Evolutionary conservation across 208 protist genomes (phyloP), one percentile per base, ranked within the genome.

Genomic region (Naegleria lovaniensis): DNA sequence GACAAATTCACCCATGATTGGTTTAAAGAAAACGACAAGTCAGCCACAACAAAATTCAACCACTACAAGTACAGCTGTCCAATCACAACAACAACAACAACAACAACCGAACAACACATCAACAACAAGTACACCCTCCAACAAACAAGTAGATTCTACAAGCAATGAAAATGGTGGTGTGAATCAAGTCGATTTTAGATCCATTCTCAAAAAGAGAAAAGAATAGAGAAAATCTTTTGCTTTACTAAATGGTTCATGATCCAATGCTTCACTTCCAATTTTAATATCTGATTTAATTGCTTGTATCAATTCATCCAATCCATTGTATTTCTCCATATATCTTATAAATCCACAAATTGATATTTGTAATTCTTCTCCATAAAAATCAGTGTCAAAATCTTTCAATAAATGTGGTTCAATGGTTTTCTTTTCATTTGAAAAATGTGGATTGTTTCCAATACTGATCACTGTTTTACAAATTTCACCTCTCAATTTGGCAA

Each of bases 381-480:
- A 93, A 83, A 93, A 93, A 90, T 93, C 92, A 15, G 22, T 19
- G 0, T 90, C 88, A 92, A 93, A 93, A 16, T 92, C 88, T 59
- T 92, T 55, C 11, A 93, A 29, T 25, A 93, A 90, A 67, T 93
- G 90, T 52, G 88, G 87, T 88, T 93, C 83, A 85, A 88, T 84
- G n/a, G 52, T 79, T 22, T 88, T 39, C 33, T 91, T 92, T 51
- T 90, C 6, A 90, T 93, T 92, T 75, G 90, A 52, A 89, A 92
- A 93, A 79, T 92, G 92, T 36, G 92, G 92, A 89, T 93, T 93
- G 38, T 90, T 90, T 36, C 92, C 92, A 55, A 93, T 90, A 85
- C 83, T 84, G 85, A 93, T 90, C 15, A 93, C 92, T 90, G 91
- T 93, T 11, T 88, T 88, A 36, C 91, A 52, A 40, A 39, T 22